These are phyloP conservation scores for Fragaria ananassa DNA, from an alignment of 306 rosid genomes.

Conservation along the genomic window DNA sequence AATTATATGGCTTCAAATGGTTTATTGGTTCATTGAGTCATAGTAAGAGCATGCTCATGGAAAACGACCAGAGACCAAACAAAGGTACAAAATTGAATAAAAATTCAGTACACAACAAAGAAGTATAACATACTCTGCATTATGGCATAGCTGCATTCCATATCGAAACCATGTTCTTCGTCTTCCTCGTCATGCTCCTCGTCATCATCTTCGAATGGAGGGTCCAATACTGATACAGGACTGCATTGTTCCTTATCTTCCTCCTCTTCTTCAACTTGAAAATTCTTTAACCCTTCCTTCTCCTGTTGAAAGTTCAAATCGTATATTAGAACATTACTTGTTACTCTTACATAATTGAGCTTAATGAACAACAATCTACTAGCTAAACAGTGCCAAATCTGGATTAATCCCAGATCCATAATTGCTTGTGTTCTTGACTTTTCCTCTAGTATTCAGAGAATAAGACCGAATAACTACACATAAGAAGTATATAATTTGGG, in stretches of 20 bases:
- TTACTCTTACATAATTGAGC: not conserved
- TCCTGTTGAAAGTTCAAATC: conserved; percentile 22
- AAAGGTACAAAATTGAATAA: conserved; percentile 20
- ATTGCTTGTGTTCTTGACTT: conserved; percentile 37
- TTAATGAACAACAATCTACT: not conserved
- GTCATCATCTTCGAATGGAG: conserved; percentile 75
- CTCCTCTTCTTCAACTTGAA: conserved; percentile 42
- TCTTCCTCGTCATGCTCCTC: conserved; percentile 45
- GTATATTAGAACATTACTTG: not conserved
- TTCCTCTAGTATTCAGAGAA: conserved; percentile 15
- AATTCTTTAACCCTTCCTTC: conserved; percentile 38
- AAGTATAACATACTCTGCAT: conserved; percentile 71
- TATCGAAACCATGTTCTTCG: conserved; percentile 41
- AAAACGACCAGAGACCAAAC: conserved; percentile 53
- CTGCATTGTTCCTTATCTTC: conserved; percentile 93
- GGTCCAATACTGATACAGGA: conserved; percentile 90
- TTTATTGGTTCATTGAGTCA: not conserved
- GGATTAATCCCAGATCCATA: conserved; percentile 30
- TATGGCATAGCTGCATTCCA: conserved; percentile 81
- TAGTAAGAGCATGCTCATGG: conserved; percentile 23
- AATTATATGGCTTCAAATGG: conserved; percentile 2
- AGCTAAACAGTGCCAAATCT: conserved; percentile 14
- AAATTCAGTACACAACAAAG: not conserved
- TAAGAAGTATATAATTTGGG: conserved; percentile 13
- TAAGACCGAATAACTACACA: conserved; percentile 24